These are phyloP conservation scores for Ogataea pini DNA, from an alignment of 805 yeast species.

Conservation along the genomic window DNA sequence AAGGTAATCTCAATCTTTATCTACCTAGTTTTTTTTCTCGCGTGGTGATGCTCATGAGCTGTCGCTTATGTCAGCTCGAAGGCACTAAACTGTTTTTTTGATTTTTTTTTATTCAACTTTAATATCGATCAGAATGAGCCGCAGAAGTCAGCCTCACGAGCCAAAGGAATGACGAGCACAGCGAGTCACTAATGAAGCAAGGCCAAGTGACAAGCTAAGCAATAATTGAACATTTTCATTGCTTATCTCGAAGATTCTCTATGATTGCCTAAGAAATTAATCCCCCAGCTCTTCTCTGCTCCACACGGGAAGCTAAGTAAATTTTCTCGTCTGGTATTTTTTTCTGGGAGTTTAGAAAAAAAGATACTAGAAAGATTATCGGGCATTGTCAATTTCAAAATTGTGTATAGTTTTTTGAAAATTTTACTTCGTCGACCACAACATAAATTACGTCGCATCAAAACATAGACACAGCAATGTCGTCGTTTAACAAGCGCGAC, in stretches of 20 bases:
- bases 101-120: neutral
- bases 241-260: too few species aligned
- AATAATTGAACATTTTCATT: too few species aligned
- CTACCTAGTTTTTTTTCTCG: neutral
- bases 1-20: neutral
- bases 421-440: neutral
- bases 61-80: neutral
- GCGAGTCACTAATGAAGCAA: too few species aligned
- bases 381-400: slow-evolving; percentile 1
- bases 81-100: too few species aligned
- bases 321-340: neutral
- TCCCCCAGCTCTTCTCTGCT: too few species aligned
- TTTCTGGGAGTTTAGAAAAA: neutral
- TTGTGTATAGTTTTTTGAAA: neutral
- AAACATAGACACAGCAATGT: slow-evolving; percentile 3
- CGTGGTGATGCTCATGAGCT: neutral
- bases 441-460: neutral
- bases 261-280: too few species aligned
- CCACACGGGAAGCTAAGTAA: neutral
- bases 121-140: neutral
- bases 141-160: slow-evolving; percentile 2
- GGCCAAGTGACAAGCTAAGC: too few species aligned
- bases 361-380: slow-evolving; percentile 2
- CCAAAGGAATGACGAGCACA: too few species aligned
- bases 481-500: slow-evolving; percentile 14